Evolutionary conservation across 1,284 basidiomycete species (phyloP).

Genomic region (Sporisorium iseilematis-ciliati): DNA sequence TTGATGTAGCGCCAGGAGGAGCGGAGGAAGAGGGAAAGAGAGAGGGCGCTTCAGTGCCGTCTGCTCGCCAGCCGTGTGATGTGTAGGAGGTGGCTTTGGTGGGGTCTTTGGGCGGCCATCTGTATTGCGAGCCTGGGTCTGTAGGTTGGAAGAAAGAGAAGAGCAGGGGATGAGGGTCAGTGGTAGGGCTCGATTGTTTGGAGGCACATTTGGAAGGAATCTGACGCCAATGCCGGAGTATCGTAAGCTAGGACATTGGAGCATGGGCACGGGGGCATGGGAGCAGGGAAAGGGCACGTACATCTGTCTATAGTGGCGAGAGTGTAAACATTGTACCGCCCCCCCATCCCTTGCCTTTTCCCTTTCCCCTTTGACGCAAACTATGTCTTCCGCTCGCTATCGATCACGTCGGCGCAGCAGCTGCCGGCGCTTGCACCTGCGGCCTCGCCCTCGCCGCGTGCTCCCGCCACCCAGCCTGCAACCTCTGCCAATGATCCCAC

Average conservation of each 20-base stretch:
- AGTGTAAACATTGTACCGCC: slow-evolving; percentile 3
- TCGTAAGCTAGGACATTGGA: too few relatives aligned
- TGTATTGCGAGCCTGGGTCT: slow-evolving; percentile 71
- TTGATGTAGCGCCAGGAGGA: slow-evolving; percentile 63
- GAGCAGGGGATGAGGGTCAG: neutral
- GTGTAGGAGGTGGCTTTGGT: slow-evolving; percentile 3
- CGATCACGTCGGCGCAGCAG: neutral
- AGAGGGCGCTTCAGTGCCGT: slow-evolving; percentile 3
- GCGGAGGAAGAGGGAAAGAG: neutral
- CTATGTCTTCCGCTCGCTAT: neutral
- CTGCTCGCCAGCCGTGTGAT: slow-evolving; percentile 12
- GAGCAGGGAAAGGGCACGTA: slow-evolving; percentile 5
- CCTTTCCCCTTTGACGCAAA: too few relatives aligned
- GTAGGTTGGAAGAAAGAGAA: slow-evolving; percentile 1
- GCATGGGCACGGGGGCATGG: slow-evolving; percentile 66
- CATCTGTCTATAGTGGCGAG: slow-evolving; percentile 4
- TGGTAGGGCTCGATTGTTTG: too few relatives aligned
- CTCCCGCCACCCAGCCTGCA: slow-evolving; percentile 7
- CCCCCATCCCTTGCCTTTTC: neutral
- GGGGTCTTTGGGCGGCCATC: slow-evolving; percentile 74
- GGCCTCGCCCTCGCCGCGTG: neutral
- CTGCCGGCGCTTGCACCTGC: too few relatives aligned
- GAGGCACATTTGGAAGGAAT: too few relatives aligned
- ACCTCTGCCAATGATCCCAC: slow-evolving; percentile 42
- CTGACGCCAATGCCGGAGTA: too few relatives aligned